Percentiles rank a stretch among this genome's conserved stretches.
Conservation (phyloP, 164 flowering plant species). For the Aristolochia californica region DNA sequence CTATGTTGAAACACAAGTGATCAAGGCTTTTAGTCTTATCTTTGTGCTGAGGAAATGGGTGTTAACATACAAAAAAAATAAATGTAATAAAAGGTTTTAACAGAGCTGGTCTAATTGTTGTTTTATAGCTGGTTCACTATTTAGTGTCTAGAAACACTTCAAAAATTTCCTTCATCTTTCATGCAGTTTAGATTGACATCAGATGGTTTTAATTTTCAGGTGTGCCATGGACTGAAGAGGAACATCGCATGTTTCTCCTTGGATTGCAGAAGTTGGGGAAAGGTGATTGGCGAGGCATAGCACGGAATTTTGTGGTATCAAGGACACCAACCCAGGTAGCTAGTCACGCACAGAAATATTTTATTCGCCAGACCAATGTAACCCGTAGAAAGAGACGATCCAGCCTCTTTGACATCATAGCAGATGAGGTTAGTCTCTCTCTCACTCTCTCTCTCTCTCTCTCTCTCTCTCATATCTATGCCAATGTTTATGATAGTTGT, state of each 20-base stretch:
- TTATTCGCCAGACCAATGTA: constrained; percentile 65
- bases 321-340: constrained; percentile 92
- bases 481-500: background rate
- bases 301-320: constrained; percentile 77
- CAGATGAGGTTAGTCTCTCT: constrained; percentile 54
- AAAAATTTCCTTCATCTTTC: background rate
- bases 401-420: constrained; percentile 73
- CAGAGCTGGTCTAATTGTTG: too few relatives aligned
- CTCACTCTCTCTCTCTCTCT: background rate
- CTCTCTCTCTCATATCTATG: background rate
- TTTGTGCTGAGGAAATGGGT: too few relatives aligned
- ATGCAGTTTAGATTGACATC: background rate
- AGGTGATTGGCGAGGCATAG: constrained; percentile 95
- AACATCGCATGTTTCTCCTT: constrained; percentile 80
- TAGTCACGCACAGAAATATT: constrained; percentile 89
- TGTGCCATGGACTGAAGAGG: constrained; percentile 88
- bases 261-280: constrained; percentile 87
- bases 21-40: too few relatives aligned
- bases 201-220: constrained; percentile 32
- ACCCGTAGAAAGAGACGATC: constrained; percentile 81
- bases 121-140: too few relatives aligned
- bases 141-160: background rate
- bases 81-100: too few relatives aligned
- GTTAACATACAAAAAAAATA: too few relatives aligned
- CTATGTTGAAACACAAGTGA: too few relatives aligned